Conservation (phyloP, 768 basidiomycete genomes). For the Pholiota microspora region DNA sequence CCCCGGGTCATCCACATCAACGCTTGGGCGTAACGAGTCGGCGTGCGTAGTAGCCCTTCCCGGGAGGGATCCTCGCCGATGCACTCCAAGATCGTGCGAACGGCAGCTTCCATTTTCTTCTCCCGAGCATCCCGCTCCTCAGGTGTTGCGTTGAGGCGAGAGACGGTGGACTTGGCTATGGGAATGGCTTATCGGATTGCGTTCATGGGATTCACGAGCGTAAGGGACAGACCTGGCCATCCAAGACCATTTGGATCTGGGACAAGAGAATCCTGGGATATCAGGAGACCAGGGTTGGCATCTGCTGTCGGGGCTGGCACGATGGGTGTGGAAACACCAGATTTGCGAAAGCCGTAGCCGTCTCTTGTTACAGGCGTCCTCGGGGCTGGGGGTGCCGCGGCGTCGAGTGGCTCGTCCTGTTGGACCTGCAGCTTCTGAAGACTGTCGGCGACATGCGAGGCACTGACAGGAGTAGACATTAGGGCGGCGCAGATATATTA, state of each 20-base stretch:
- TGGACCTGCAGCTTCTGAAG: constrained; percentile 43
- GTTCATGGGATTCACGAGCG: constrained; percentile 1
- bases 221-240: constrained; percentile 73
- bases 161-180: constrained; percentile 85
- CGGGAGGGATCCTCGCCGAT: constrained; percentile 98
- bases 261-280: constrained; percentile 33
- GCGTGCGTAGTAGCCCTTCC: constrained; percentile 89
- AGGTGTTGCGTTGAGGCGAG: constrained; percentile 77
- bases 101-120: constrained; percentile 75
- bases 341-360: constrained; percentile 81
- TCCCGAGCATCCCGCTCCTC: constrained; percentile 72
- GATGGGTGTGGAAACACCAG: constrained; percentile 65
- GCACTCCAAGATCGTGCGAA: constrained; percentile 91
- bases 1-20: constrained; percentile 99
- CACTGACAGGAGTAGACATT: constrained; percentile 19
- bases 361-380: constrained; percentile 50
- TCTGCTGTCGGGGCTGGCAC: constrained; percentile 30
- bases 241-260: constrained; percentile 78
- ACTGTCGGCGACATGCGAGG: constrained; percentile 38
- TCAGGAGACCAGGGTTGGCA: constrained; percentile 36
- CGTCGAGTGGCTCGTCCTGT: constrained; percentile 2
- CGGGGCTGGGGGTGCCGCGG: constrained; percentile 12
- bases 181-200: not conserved
- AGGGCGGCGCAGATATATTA: constrained; percentile 2
- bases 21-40: constrained; percentile 94